Percentiles rank a stretch among this genome's conserved stretches.
Conservation (phyloP, 768 basidiomycete species). For the Pholiota microspora region DNA sequence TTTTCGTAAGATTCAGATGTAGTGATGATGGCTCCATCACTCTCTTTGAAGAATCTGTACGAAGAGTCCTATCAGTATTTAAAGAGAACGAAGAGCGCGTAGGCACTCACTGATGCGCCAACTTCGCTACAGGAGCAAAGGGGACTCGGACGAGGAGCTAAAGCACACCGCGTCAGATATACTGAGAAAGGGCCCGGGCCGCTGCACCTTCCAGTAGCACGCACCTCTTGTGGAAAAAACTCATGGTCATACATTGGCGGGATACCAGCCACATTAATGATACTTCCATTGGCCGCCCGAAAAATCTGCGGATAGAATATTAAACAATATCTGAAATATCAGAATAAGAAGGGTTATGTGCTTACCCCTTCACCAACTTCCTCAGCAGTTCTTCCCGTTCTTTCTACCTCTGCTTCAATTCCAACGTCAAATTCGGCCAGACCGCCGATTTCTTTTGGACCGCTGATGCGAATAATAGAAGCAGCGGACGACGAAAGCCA, state of each 20-base stretch:
- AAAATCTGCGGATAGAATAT: neutral
- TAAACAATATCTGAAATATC: neutral
- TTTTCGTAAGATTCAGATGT: constrained; percentile 8
- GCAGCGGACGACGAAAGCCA: constrained; percentile 4
- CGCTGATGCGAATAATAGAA: neutral
- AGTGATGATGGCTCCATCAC: constrained; percentile 7
- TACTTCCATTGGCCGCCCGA: neutral
- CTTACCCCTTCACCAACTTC: constrained; percentile 5
- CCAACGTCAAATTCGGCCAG: constrained; percentile 1
- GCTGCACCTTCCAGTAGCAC: too few species aligned
- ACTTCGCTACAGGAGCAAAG: neutral
- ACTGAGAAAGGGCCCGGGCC: too few species aligned
- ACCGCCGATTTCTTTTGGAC: constrained; percentile 6
- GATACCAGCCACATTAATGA: constrained; percentile 9
- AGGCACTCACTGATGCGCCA: neutral
- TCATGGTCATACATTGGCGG: constrained; percentile 17
- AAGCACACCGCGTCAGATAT: neutral
- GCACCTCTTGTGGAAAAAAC: constrained; percentile 15
- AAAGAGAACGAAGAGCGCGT: neutral
- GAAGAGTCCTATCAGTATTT: neutral
- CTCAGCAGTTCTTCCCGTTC: neutral
- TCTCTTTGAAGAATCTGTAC: constrained; percentile 1
- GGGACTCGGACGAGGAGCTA: neutral
- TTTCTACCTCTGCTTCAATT: constrained; percentile 2
- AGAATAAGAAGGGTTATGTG: neutral